Evolutionary conservation across 495 filamentous ascomycete genomes (phyloP), one percentile per base, ranked within the genome.

Genomic region (Aspergillus wentii): DNA sequence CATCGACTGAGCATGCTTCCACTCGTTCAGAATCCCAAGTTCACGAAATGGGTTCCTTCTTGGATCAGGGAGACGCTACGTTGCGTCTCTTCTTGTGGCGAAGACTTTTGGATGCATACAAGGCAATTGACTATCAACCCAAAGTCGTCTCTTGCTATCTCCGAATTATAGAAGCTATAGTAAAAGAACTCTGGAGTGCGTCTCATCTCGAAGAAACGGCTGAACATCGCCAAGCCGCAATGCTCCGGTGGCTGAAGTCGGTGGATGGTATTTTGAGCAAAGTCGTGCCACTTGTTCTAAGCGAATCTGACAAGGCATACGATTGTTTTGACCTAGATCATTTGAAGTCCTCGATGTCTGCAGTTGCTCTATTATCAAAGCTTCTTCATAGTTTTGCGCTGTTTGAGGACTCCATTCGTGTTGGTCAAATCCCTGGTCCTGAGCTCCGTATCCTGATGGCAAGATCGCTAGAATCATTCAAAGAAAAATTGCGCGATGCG

Each of bases 61-160:
- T 99, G 13, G 74, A 86, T 35, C 77, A 74, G 18, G 88, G 85
- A 13, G 85, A 83, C 57, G 80, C 89, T 3, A 84, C 88, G 33
- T 62, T 97, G 26, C 77, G 86, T 35, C 62, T 97, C 3, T 83
- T 90, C 41, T 66, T 99, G 1, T 97, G 91, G 90, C 80, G 82
- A 21, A 79, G 85, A 40, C 76, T 99, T 10, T 80, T 86, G 17
- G 83, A 89, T 21, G 88, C 94, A 1, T 97, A 99, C 51, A 76
- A 78, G 43, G 74, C 74, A 20, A 90, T 96, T 38, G 75, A 83
- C 10, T 91, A 94, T 51, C 71, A 75, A 5, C 86, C 90, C 0
- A 94, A 94, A 52, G 80, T 94, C 17, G 76, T 97, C 16, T 88
- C 82, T 1, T 95, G 88, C 59, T 77, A 86, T 46, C 68, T 97